phyloP scores from a whole-genome alignment of 495 filamentous ascomycete genomes.

The Cetradonia linearis region DNA sequence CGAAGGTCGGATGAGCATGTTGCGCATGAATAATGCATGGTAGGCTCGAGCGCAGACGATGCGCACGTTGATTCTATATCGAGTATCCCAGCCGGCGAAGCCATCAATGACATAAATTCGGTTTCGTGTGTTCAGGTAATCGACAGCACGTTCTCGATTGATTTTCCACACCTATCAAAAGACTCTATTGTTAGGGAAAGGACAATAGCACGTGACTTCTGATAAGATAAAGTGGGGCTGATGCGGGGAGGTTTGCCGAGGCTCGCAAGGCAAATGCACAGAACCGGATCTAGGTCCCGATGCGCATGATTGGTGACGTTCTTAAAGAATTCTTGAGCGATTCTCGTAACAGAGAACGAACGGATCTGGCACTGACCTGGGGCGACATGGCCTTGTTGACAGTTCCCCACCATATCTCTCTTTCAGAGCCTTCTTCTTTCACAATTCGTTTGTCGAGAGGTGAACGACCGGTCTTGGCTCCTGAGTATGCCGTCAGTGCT shows the following conservation, averaged over 20 bases:
- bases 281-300: conserved; percentile 2
- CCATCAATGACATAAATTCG: conserved; percentile 98
- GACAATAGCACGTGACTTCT: conserved; percentile 26
- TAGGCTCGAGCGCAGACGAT: conserved; percentile 98
- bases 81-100: conserved; percentile 96
- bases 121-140: conserved; percentile 97
- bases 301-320: not conserved
- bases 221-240: conserved; percentile 21
- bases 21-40: conserved; percentile 99
- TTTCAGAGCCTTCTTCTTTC: conserved; percentile 77
- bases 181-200: conserved; percentile 20
- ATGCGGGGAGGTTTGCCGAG: conserved; percentile 26
- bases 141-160: conserved; percentile 96
- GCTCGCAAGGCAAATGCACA: conserved; percentile 10
- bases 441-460: conserved; percentile 96
- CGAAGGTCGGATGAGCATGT: conserved; percentile 96
- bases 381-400: conserved; percentile 98
- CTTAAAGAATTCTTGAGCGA: not conserved
- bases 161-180: conserved; percentile 88
- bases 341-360: not conserved
- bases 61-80: conserved; percentile 94
- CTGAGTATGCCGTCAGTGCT: conserved; percentile 93
- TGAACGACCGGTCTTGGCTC: conserved; percentile 94
- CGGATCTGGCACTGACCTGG: conserved; percentile 58
- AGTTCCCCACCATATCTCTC: conserved; percentile 93